Conservation (phyloP, 495 filamentous ascomycete genomes). For the Melanomma pulvis-pyrius region DNA sequence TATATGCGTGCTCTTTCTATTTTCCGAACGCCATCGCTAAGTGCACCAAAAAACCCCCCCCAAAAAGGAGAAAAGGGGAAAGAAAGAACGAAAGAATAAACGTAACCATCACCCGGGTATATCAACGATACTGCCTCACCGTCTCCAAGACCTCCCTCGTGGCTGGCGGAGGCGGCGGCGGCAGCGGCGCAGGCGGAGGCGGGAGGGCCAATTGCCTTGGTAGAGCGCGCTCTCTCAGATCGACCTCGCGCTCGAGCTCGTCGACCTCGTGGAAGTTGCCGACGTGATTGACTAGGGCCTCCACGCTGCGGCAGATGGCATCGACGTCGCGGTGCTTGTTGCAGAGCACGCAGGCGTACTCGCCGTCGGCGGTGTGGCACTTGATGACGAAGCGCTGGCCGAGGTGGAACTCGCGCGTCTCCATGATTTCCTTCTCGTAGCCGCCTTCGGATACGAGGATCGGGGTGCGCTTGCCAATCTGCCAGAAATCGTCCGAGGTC, state of each 20-base stretch:
- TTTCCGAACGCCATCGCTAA: neutral
- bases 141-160: slow-evolving; percentile 2
- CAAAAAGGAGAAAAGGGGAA: too few species aligned
- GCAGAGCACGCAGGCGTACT: slow-evolving; percentile 44
- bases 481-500: slow-evolving; percentile 34
- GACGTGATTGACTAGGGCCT: slow-evolving; percentile 40
- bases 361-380: slow-evolving; percentile 39
- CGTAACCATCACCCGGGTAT: neutral
- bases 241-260: slow-evolving; percentile 38
- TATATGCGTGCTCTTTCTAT: neutral
- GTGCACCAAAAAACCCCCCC: too few species aligned
- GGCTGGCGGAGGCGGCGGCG: neutral
- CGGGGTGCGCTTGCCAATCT: slow-evolving; percentile 36
- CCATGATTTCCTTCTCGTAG: slow-evolving; percentile 32
- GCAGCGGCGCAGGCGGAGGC: slow-evolving; percentile 1
- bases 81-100: neutral
- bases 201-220: neutral
- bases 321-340: slow-evolving; percentile 35
- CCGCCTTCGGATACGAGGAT: slow-evolving; percentile 17
- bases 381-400: slow-evolving; percentile 42
- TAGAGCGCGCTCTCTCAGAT: slow-evolving; percentile 20
- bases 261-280: slow-evolving; percentile 35
- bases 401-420: slow-evolving; percentile 35
- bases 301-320: slow-evolving; percentile 29
- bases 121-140: slow-evolving; percentile 24